phyloP scores from a whole-genome alignment of 768 basidiomycete species.

The Russula lepida region DNA sequence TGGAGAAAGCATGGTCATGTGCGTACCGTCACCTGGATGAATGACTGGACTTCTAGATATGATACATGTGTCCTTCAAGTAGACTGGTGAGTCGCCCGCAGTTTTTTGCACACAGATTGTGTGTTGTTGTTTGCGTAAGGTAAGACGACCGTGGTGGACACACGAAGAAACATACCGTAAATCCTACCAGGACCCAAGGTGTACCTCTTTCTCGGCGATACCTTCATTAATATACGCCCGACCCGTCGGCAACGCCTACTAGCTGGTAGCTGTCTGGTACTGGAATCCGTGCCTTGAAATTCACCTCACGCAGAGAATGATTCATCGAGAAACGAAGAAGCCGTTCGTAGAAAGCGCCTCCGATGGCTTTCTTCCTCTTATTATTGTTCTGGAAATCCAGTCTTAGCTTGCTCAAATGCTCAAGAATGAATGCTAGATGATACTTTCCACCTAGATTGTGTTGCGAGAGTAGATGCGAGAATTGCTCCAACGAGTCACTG shows the following conservation, averaged over 20 bases:
- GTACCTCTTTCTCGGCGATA: background rate
- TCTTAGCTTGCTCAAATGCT: conserved; percentile 42
- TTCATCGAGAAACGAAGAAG: conserved; percentile 53
- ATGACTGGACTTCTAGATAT: conserved; percentile 29
- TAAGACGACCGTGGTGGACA: background rate
- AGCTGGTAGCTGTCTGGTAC: conserved; percentile 60
- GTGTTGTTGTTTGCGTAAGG: background rate
- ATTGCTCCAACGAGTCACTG: conserved; percentile 45
- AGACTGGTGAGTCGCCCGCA: background rate
- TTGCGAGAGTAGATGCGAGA: conserved; percentile 39
- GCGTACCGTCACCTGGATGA: conserved; percentile 29
- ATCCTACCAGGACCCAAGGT: conserved; percentile 4
- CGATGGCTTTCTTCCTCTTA: conserved; percentile 28
- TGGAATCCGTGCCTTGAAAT: conserved; percentile 65
- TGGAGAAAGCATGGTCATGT: no score
- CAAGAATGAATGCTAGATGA: conserved; percentile 40
- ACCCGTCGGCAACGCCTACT: conserved; percentile 79
- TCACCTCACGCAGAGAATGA: conserved; percentile 58
- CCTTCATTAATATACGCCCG: no score
- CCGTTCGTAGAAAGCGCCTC: conserved; percentile 48
- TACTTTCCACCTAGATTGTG: conserved; percentile 42
- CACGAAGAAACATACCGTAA: conserved; percentile 4
- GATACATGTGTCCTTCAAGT: conserved; percentile 1
- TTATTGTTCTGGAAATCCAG: conserved; percentile 37
- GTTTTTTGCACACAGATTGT: conserved; percentile 15